Evolutionary conservation across 179 eudicot species (phyloP), one percentile per base, ranked within the genome.

Genomic region (Camellia oleifera): DNA sequence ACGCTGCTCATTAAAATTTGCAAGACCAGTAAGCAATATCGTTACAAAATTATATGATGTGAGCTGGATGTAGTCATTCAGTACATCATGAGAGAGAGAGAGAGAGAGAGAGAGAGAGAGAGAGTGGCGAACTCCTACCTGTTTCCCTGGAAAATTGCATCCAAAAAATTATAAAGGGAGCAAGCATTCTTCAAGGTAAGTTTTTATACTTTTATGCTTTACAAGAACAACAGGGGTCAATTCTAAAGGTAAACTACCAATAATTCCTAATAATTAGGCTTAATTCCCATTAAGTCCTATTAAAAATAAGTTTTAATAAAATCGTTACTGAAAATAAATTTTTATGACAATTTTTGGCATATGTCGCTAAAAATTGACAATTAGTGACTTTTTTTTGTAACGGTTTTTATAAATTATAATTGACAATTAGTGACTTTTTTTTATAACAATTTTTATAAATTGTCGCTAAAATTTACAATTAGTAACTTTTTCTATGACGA

Each of bases 181-280:
- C 26, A 26, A 72, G 42, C 7, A 17, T 73, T 6, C 32, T 53
- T n/a, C 26, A 48, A 7, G 57, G 6, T 46, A 72, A 15, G 10
- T 53, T 54, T 54, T 53, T 23, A 53, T 50, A 70, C 32, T 48
- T 48, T 46, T 50, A 32, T 18, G 11, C 9, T 26, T 50, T 52
- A 48, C 44, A 52, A 11, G 75, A 72, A 18, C 60, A 72, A 17
- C 32, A 18, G 75, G n/a, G 75, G 40, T 50, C 14, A 72, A 71
- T 71, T 18, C 74, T 32, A 32, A 32, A 2, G 40, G 40, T 32
- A 32, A 32, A 0, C 40, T 32, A 32, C 40, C 0, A 32, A 32
- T 32, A 46, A 18, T n/a, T 48, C 58, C 57, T 72, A 11, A 32
- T 32, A 32, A 32, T 32, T 32, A 32, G 0, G 1, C 40, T 32